Conservation (phyloP, 257 asterid species). For the Solanum peruvianum region DNA sequence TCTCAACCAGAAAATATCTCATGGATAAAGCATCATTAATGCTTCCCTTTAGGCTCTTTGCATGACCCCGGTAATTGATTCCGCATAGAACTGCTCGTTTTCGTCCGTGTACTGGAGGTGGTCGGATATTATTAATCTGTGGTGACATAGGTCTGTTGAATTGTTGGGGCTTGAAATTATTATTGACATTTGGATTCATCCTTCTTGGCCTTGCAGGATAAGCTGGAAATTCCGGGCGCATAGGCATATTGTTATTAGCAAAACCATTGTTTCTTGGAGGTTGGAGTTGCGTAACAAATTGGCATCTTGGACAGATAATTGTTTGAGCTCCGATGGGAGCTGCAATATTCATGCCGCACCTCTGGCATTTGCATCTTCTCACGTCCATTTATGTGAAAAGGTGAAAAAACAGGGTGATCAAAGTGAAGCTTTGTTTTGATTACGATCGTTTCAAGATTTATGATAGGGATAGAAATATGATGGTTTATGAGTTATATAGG, state of each 20-base stretch:
- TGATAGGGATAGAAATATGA: background rate
- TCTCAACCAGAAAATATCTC: constrained; percentile 31
- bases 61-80: constrained; percentile 43
- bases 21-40: constrained; percentile 46
- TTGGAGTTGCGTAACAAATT: constrained; percentile 5
- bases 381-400: constrained; percentile 27
- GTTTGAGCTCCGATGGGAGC: constrained; percentile 29
- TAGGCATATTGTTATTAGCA: background rate
- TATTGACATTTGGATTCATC: background rate
- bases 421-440: background rate
- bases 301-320: constrained; percentile 40
- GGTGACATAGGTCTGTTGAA: background rate
- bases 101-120: constrained; percentile 22
- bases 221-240: background rate
- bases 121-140: constrained; percentile 1
- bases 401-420: background rate
- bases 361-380: constrained; percentile 30
- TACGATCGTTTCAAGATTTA: background rate
- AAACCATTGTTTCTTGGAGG: background rate
- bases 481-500: background rate
- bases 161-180: background rate
- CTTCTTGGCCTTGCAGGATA: background rate
- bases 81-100: constrained; percentile 66
- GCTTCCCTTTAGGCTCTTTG: constrained; percentile 36
- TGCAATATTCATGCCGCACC: constrained; percentile 28